Base-by-base conservation (phyloP, 73 alveolate species). In the Effrenium voratum region DNA sequence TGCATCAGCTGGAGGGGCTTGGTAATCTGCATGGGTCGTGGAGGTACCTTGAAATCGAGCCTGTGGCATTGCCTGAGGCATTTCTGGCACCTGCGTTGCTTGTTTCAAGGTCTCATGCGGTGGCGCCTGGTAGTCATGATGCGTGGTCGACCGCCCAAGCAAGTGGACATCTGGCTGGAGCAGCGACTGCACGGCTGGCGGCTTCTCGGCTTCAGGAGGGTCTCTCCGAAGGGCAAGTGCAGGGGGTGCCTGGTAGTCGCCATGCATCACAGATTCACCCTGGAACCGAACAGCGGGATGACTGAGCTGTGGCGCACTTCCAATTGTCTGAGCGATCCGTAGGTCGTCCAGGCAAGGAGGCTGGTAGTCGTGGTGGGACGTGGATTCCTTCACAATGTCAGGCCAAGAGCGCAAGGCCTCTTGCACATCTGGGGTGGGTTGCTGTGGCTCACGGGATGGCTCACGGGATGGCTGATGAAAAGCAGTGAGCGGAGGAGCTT, bases 91-190 rank as follows among this genome's bases (percentile, higher is more conserved):
- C 10, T 5, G 38, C 38, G 77, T 10, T 8, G 63, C 90, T 30
- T 79, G 90, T 63, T 40, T 43, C 41, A 79, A 24, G 22, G 12
- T 60, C 41, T 79, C 90, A 2, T 41, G 63, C 16, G 63, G 43
- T 43, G 90, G 90, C 22, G 90, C 43, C 32, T 79, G 59, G 49
- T 43, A 79, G n/a, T 79, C 90, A 16, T 79, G 43, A 30, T 79
- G 90, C 41, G 90, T 44, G 12, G 90, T 79, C 16, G 90, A 79
- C 63, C 43, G 63, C 63, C 38, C 47, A 30, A 32, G 73, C 46
- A 16, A 28, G n/a, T n/a, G 49, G 24, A 36, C 92, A 22, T 32
- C 63, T 8, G 92, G 92, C 49, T 59, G 73, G n/a, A 81, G 63
- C 30, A 81, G 92, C 57, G 45, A 40, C 46, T n/a, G 92, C 41